These are phyloP conservation scores for Beta vulgaris DNA, from an alignment of 148 eudicot genomes.

Conservation along the genomic window DNA sequence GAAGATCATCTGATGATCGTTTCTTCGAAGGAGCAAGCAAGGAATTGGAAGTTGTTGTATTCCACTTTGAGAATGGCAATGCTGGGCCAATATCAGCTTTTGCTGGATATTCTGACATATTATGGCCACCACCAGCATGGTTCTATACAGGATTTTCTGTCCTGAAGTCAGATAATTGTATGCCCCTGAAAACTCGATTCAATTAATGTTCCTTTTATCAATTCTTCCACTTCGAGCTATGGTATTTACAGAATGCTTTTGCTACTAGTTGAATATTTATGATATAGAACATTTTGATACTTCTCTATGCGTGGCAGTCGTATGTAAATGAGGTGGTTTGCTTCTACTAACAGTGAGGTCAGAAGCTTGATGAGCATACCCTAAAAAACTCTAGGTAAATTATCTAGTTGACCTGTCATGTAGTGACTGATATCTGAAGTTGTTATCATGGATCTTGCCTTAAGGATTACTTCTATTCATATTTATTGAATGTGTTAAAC, in stretches of 20 bases:
- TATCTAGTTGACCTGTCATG: too few relatives aligned
- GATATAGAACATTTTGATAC: too few relatives aligned
- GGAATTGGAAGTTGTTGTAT: background rate
- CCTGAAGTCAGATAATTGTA: background rate
- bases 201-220: too few relatives aligned
- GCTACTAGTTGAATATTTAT: background rate
- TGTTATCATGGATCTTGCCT: too few relatives aligned
- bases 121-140: conserved; percentile 22
- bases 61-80: background rate
- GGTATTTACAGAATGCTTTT: background rate
- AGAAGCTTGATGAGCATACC: background rate
- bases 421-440: too few relatives aligned
- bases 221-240: background rate
- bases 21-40: background rate
- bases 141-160: background rate
- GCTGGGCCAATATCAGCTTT: conserved; percentile 9
- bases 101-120: conserved; percentile 10
- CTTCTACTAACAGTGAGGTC: background rate
- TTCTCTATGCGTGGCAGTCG: background rate
- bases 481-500: too few relatives aligned
- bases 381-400: too few relatives aligned
- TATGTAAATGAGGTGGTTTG: background rate
- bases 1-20: background rate
- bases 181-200: background rate
- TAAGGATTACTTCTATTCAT: too few relatives aligned